A percentile compares a stretch with the other conserved stretches of the same genome.
These are phyloP conservation scores for Dionaea muscipula DNA, from an alignment of 179 eudicot genomes.

Conservation along the genomic window DNA sequence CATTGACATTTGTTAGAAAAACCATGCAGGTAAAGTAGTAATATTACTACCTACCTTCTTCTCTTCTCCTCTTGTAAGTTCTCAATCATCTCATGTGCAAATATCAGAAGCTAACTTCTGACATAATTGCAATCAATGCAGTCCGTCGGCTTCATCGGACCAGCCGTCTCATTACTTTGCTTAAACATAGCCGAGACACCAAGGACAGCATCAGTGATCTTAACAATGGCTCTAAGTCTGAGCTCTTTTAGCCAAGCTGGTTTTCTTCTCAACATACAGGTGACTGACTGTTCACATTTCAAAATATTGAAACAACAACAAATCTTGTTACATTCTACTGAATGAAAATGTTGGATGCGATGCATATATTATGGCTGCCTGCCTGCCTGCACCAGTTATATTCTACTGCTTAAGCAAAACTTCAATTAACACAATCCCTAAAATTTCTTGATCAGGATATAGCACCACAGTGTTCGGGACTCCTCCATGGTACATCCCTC, in stretches of 20 bases:
- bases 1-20: conserved; percentile 56
- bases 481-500: conserved; percentile 52
- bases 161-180: conserved; percentile 68
- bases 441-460: conserved; percentile 49
- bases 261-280: conserved; percentile 78
- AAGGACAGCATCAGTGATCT: conserved; percentile 39
- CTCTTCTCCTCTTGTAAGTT: too few relatives aligned
- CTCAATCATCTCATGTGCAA: too few relatives aligned
- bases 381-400: background rate
- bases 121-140: conserved; percentile 15
- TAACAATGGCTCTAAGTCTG: conserved; percentile 64
- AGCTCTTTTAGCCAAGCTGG: conserved; percentile 96
- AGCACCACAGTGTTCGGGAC: conserved; percentile 83
- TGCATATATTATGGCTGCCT: too few relatives aligned
- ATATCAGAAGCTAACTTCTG: background rate
- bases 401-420: background rate
- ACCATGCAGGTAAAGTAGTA: conserved; percentile 94
- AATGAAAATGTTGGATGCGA: background rate
- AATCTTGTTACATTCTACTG: too few relatives aligned
- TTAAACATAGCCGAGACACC: conserved; percentile 67
- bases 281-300: conserved; percentile 25
- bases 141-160: conserved; percentile 88
- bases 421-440: conserved; percentile 3
- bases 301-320: background rate
- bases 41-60: too few relatives aligned